Conservation (phyloP, 192 early-diverging fungal species). For the Coemansia sp. region DNA sequence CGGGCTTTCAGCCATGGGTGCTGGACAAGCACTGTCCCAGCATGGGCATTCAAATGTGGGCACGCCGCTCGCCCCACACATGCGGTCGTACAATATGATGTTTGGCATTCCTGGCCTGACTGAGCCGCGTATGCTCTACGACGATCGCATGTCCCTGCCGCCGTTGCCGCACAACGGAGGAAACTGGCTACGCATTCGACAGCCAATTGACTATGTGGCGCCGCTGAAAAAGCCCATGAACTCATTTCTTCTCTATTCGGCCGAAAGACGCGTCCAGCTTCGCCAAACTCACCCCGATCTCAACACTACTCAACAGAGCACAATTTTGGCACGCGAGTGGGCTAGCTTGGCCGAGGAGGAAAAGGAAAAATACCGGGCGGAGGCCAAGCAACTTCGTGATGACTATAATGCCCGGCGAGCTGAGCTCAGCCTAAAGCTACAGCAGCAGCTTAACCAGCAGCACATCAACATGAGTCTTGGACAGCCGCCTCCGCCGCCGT, state of each 20-base stretch:
- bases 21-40: conserved; percentile 2
- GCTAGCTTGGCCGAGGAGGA: conserved; percentile 54
- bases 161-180: conserved; percentile 24
- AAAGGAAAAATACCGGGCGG: conserved; percentile 57
- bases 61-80: conserved; percentile 19
- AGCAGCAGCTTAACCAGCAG: conserved; percentile 55
- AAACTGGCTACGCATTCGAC: conserved; percentile 43
- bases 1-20: background rate
- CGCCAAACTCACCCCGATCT: conserved; percentile 57
- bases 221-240: conserved; percentile 66
- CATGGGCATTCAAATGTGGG: conserved; percentile 4
- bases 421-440: conserved; percentile 57
- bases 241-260: conserved; percentile 65
- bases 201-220: conserved; percentile 51
- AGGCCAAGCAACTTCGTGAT: conserved; percentile 60
- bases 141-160: conserved; percentile 39
- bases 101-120: conserved; percentile 37
- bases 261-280: conserved; percentile 64
- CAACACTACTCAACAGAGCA: conserved; percentile 64
- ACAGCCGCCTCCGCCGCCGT: conserved; percentile 13
- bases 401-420: conserved; percentile 57
- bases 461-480: conserved; percentile 38
- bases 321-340: conserved; percentile 67
- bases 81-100: conserved; percentile 45
- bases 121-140: conserved; percentile 38